Base-by-base conservation (phyloP, 2,329 filamentous ascomycete species). In the Aureobasidium musti region DNA sequence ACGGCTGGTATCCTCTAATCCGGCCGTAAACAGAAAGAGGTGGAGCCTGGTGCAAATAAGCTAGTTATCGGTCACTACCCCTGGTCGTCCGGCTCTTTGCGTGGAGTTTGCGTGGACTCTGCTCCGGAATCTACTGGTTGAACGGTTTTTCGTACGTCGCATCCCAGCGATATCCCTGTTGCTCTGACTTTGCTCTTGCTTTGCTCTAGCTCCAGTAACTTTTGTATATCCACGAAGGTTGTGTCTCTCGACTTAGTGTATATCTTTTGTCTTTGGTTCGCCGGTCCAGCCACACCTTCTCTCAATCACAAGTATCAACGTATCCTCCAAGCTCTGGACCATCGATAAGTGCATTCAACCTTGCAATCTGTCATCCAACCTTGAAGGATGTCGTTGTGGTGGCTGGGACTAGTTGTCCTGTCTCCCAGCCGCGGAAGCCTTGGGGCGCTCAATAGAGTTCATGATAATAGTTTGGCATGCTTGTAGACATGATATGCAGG, bases 241-340 rank as follows among this genome's bases (percentile, higher is more conserved):
- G 33, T 39, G 35, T 41, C 39, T 56, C 35, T 26, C 23, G 53
- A 39, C 2, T 39, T 56, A n/a, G n/a, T n/a, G n/a, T n/a, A 21
- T 56, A 19, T 35, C 21, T 4, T 26, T 39, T 28, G 2, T 3
- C 10, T 26, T 26, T 41, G 2, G 11, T 26, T 28, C 6, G 43
- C 54, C 37, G 37, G 39, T 5, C 5, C 54, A 59, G 54, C 54
- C 54, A 59, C 54, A 59, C 23, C 26, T 59, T 30, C 8, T 33
- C 21, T 23, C 2, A 39, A 14, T 28, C 6, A 43, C 21, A 26
- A 47, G 43, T 47, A 26, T 26, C n/a, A n/a, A 30, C 21, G 26
- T 57, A 14, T n/a, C n/a, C 21, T 23, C 3, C 14, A 41, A 23
- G 21, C 17, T 41, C 21, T 41, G 23, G 35, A 19, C 33, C 17